phyloP scores from a whole-genome alignment of 2,329 filamentous ascomycete genomes.

The Dothistroma septosporum region DNA sequence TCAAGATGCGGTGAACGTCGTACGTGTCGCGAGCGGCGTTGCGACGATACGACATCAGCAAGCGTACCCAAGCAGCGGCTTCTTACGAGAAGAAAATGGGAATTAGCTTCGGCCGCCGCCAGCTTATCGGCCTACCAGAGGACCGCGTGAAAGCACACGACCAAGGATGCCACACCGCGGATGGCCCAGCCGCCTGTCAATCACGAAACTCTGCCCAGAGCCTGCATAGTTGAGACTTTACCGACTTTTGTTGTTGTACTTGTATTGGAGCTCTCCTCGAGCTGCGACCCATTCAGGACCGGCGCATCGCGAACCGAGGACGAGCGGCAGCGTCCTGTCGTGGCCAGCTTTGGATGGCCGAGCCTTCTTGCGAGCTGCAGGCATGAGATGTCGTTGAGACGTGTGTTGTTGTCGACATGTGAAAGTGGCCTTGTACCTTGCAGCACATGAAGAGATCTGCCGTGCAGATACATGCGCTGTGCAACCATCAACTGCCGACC shows the following conservation, averaged over 20 bases:
- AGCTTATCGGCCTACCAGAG: conserved; percentile 8
- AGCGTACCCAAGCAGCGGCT: not conserved
- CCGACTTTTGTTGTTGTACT: conserved; percentile 1
- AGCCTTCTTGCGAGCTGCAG: conserved; percentile 1
- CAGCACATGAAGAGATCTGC: not conserved
- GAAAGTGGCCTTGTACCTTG: not conserved
- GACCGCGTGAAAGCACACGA: conserved; percentile 1
- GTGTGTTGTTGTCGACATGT: not conserved
- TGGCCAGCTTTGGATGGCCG: not conserved
- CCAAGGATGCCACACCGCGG: conserved; percentile 5
- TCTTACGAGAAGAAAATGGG: not conserved
- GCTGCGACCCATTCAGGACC: not conserved
- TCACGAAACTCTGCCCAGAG: conserved; percentile 1
- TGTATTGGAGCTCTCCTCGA: not conserved
- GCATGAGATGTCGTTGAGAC: conserved; percentile 3
- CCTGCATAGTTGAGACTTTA: conserved; percentile 1
- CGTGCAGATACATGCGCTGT: not conserved
- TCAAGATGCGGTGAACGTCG: conserved; percentile 2
- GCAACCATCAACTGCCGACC: not conserved
- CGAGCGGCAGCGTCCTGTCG: not conserved
- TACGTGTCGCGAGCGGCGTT: not conserved
- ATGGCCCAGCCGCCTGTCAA: not conserved
- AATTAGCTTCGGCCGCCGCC: not conserved
- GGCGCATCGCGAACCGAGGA: not conserved
- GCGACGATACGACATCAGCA: not conserved